Conservation (phyloP, 352 stramenopile species). For the Phytophthora boehmeriae region DNA sequence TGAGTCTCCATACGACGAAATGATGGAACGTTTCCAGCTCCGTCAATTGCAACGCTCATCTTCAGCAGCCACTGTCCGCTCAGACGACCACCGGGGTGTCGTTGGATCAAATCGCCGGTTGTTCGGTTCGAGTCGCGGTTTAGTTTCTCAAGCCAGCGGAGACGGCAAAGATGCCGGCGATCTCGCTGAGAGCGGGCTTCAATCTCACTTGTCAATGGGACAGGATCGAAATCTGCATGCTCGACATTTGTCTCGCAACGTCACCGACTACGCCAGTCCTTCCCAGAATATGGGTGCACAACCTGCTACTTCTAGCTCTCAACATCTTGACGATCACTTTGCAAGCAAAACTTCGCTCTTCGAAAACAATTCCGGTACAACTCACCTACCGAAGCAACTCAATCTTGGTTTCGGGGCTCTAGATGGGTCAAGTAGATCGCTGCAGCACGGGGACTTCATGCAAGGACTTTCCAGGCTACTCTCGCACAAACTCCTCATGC, state of each 20-base stretch:
- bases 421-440: not conserved
- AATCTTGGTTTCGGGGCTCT: slow-evolving; percentile 6
- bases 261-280: slow-evolving; percentile 15
- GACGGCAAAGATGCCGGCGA: not conserved
- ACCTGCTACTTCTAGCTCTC: slow-evolving; percentile 10
- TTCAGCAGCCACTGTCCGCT: slow-evolving; percentile 10
- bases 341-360: not conserved
- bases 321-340: slow-evolving; percentile 10
- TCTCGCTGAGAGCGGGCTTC: not conserved
- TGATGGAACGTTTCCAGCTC: slow-evolving; percentile 62
- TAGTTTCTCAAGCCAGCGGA: not conserved
- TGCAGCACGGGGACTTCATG: no score
- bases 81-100: slow-evolving; percentile 4
- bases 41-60: slow-evolving; percentile 31
- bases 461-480: no score
- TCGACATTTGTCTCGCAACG: slow-evolving; percentile 12
- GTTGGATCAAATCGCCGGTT: not conserved
- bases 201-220: not conserved
- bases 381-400: slow-evolving; percentile 13
- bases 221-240: not conserved
- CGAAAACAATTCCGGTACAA: slow-evolving; percentile 14
- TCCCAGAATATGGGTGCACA: slow-evolving; percentile 1
- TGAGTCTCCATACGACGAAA: slow-evolving; percentile 45
- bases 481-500: slow-evolving; percentile 7
- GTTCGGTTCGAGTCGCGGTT: not conserved